Base-by-base conservation (phyloP, 2,329 filamentous ascomycete genomes). In the Cladosporium oxysporum region DNA sequence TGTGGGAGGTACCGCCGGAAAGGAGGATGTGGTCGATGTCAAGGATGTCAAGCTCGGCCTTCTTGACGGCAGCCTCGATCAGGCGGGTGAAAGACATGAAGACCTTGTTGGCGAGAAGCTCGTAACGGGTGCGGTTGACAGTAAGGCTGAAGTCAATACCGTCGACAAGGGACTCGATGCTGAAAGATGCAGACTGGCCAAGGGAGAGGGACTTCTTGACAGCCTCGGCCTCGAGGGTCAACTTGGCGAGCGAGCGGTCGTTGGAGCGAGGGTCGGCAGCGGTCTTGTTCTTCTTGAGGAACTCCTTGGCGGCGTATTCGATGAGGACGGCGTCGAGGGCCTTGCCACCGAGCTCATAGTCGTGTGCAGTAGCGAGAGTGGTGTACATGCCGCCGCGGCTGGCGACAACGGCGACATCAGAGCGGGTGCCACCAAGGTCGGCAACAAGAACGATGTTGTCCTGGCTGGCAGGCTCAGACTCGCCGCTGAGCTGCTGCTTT, bases 241-340 rank as follows among this genome's bases (percentile, higher is more conserved):
- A 84, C 86, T 98, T 99, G 68, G 95, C 93, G 73, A 97, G 82
- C 74, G 91, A 90, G 74, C 89, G 89, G 64, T 89, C 84, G 77
- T 95, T 92, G 76, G 89, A 86, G 72, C 93, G 87, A 26, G 95
- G 95, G 79, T 98, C 95, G 50, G 70, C 69, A 31, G 75, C 70
- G 66, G 87, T 87, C 82, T 89, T 90, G 86, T 98, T 88, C 86
- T 96, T 97, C 87, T 99, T 98, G 76, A 95, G 87, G 82, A 99
- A 99, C 81, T 99, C 95, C 85, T 99, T 99, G 73, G 94, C 91
- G 73, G 98, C 97, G 84, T 97, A 90, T 78, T 99, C 94, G 78
- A 97, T 91, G 66, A 99, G 85, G 59, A 94, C 90, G 78, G 95
- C 87, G 83, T 99, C 95, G 66, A 99, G 85, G 71, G 93, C 89